phyloP scores from a whole-genome alignment of 441 rosid species.

The Pelargonium fulgidum region DNA sequence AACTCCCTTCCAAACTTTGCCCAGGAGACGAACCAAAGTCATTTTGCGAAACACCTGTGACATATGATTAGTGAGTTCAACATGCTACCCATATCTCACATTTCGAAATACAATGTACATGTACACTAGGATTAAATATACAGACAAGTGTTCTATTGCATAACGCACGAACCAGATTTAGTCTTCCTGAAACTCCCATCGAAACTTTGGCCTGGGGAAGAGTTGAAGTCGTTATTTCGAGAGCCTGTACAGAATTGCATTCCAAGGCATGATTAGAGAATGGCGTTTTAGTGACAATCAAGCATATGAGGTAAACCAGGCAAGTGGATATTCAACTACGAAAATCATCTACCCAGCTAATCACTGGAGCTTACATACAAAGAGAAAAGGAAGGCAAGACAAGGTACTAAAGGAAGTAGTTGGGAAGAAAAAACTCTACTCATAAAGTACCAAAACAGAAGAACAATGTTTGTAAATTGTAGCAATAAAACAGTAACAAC shows the following conservation, averaged over 20 bases:
- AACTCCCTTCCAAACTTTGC: conserved; percentile 48
- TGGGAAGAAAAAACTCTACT: not conserved
- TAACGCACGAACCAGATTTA: conserved; percentile 15
- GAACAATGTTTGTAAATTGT: not conserved
- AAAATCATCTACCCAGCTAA: not conserved
- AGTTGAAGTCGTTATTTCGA: conserved; percentile 11
- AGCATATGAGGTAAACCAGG: not conserved
- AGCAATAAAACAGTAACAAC: not conserved
- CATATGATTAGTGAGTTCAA: conserved; percentile 2
- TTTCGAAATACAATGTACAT: not conserved
- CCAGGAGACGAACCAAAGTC: conserved; percentile 38
- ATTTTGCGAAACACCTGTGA: conserved; percentile 34
- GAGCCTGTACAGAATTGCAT: conserved; percentile 23
- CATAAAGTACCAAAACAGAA: not conserved
- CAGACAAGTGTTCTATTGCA: not conserved
- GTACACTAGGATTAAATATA: no score
- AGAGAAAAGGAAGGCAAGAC: not conserved
- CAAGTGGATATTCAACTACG: not conserved
- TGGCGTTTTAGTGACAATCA: not conserved
- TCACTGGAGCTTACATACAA: not conserved
- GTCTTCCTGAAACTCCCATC: conserved; percentile 21
- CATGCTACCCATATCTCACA: not conserved
- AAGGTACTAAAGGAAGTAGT: not conserved
- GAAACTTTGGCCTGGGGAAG: conserved; percentile 16
- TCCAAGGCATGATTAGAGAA: conserved; percentile 4